phyloP scores from a whole-genome alignment of 1,284 basidiomycete genomes.

The Moesziomyces sp. region DNA sequence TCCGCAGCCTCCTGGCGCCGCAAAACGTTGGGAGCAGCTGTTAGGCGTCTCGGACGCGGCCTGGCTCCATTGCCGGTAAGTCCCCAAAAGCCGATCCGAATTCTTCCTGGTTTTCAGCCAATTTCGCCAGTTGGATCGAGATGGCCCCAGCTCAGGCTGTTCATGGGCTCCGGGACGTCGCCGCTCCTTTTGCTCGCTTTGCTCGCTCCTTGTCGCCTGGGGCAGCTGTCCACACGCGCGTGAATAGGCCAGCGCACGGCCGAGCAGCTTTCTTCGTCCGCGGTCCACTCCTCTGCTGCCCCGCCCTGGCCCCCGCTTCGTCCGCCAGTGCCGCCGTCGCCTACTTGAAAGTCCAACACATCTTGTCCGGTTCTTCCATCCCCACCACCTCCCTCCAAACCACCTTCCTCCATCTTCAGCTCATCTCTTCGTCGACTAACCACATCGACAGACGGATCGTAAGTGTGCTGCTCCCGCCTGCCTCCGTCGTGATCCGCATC shows the following conservation, averaged over 20 bases:
- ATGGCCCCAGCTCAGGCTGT: background rate
- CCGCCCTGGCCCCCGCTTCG: background rate
- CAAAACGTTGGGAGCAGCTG: background rate
- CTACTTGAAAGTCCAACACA: slow-evolving; percentile 15
- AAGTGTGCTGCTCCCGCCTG: slow-evolving; percentile 7
- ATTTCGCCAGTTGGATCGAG: background rate
- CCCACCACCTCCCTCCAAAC: slow-evolving; percentile 7
- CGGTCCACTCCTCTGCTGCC: background rate
- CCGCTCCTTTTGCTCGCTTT: background rate
- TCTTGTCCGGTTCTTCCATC: slow-evolving; percentile 4
- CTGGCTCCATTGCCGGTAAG: slow-evolving; percentile 22
- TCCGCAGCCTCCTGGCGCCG: too few relatives aligned
- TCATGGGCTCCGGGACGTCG: too few relatives aligned
- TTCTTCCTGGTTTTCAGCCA: slow-evolving; percentile 15
- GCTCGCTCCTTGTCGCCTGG: background rate
- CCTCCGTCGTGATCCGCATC: background rate
- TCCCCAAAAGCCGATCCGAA: slow-evolving; percentile 41
- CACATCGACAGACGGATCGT: slow-evolving; percentile 34
- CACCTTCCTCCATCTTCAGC: slow-evolving; percentile 5
- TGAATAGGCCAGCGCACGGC: background rate
- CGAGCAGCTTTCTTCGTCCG: background rate
- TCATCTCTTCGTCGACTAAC: slow-evolving; percentile 18
- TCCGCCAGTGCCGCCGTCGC: slow-evolving; percentile 1
- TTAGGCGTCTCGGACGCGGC: too few relatives aligned
- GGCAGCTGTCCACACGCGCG: too few relatives aligned